Conservation (phyloP, 2,329 filamentous ascomycete species). For the Pestalotiopsis sp. region DNA sequence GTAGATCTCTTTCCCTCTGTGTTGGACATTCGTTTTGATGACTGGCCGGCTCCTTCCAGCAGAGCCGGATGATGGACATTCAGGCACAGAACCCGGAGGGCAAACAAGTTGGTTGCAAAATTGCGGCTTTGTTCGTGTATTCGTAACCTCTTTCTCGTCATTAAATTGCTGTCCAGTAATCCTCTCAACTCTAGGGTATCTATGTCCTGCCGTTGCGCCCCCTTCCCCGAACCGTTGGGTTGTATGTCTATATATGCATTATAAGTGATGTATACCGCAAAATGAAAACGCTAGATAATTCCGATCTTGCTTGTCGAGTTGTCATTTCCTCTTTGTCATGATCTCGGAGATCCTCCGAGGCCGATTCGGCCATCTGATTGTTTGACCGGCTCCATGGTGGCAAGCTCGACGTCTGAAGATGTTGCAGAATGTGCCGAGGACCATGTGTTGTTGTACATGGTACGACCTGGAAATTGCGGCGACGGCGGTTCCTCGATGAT, state of each 20-base stretch:
- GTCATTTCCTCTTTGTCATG: background rate
- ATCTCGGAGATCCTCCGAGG: slow-evolving; percentile 1
- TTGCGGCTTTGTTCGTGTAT: background rate
- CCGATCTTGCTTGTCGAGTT: background rate
- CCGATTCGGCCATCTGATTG: slow-evolving; percentile 7
- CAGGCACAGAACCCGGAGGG: no score
- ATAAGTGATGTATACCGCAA: background rate
- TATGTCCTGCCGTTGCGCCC: background rate
- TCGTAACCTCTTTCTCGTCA: background rate
- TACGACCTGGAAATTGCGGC: slow-evolving; percentile 12
- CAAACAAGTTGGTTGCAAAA: background rate
- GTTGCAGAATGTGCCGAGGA: background rate
- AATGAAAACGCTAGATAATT: background rate
- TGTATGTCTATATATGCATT: background rate
- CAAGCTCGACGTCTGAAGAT: slow-evolving; percentile 7
- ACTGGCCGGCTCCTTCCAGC: no score
- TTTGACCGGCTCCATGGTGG: background rate
- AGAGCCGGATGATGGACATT: no score
- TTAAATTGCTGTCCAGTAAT: background rate
- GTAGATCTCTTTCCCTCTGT: no score
- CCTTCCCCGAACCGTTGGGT: background rate
- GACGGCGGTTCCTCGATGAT: slow-evolving; percentile 35
- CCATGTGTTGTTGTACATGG: background rate
- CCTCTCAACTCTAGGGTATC: background rate
- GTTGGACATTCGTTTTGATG: no score